phyloP scores from a whole-genome alignment of 116 monocot species.

The Iris pallida region DNA sequence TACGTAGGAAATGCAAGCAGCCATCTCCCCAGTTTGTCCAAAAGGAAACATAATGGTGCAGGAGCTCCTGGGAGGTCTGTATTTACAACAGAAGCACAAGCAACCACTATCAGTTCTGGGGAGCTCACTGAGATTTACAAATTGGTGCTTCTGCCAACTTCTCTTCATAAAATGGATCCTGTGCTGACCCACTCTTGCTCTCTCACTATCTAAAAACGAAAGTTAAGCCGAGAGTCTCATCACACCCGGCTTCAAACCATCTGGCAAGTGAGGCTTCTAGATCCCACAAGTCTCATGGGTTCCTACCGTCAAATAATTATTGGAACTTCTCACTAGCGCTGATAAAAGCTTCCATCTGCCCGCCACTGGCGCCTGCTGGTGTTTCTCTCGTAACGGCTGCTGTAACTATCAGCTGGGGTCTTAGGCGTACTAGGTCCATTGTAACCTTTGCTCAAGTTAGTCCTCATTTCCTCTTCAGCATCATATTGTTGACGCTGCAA shows the following conservation, averaged over 20 bases:
- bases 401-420: slow-evolving; percentile 10
- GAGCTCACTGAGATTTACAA: not conserved
- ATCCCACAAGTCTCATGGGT: not conserved
- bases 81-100: not conserved
- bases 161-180: not conserved
- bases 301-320: not conserved
- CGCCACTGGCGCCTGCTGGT: slow-evolving; percentile 8
- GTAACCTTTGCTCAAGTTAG: not conserved
- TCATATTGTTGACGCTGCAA: slow-evolving; percentile 13
- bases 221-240: too few relatives aligned
- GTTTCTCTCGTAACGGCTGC: not conserved
- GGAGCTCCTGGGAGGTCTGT: not conserved
- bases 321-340: not conserved
- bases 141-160: not conserved
- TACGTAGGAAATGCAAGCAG: not conserved
- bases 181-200: not conserved
- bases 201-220: not conserved
- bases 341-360: not conserved
- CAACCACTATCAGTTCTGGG: not conserved
- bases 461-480: slow-evolving; percentile 15
- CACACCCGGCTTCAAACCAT: not conserved
- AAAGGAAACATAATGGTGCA: not conserved
- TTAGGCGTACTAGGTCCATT: not conserved
- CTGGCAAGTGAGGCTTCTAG: not conserved
- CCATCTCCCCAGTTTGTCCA: not conserved